Base-by-base conservation (phyloP, 495 filamentous ascomycete species). In the Penicillium verhagenii region DNA sequence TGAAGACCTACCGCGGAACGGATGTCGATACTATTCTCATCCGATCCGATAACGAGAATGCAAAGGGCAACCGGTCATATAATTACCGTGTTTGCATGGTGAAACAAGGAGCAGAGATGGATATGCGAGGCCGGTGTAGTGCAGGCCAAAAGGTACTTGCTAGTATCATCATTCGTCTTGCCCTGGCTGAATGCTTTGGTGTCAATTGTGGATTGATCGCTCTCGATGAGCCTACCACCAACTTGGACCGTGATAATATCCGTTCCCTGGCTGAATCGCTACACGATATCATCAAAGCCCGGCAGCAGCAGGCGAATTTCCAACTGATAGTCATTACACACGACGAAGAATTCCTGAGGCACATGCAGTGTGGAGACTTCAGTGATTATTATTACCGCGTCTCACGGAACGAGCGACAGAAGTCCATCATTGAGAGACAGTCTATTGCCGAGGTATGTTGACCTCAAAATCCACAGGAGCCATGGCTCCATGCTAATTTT, bases 61-160 rank as follows among this genome's bases (percentile, higher is more conserved):
- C 77, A 19, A 86, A 82, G 49, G 87, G 84, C 52, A 94, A 91
- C 61, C 84, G 89, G 49, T 89, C 80, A 28, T 98, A 97, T 80
- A 97, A 98, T 70, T 98, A 98, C 75, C 89, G 95, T 51, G 94
- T 98, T 0, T 91, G 88, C 74, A 99, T 99, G 95, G 86, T 96
- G 59, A 99, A 99, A 76, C 86, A 91, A 64, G 90, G 92, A 60
- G 86, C 88, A 3, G 94, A 99, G 71, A 97, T 99, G 93, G 94
- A 99, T 74, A 99, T 99, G 94, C 90, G 94, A 54, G 94, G 94
- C 9, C 88, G 94, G 28, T 99, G 94, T 79, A 93, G 89, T 66
- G 94, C 94, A 11, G 94, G 94, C 3, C 94, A 99, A 70, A 95
- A 93, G 64, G 93, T 99, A 23, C 82, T 99, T 20, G 94, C 94